Evolutionary conservation across 306 rosid species (phyloP).

Genomic region (Castanopsis chinensis): DNA sequence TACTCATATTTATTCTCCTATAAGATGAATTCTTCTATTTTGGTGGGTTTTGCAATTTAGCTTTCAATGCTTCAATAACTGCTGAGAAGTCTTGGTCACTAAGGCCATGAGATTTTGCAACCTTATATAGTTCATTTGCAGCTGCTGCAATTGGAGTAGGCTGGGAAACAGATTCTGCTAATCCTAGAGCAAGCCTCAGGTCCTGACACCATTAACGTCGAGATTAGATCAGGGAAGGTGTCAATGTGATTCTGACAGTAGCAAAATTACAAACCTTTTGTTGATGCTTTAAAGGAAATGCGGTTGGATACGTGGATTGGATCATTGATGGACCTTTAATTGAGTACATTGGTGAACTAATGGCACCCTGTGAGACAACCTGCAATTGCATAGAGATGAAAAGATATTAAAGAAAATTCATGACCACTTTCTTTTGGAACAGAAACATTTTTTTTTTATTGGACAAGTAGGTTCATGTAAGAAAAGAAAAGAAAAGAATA

Average conservation of each 20-base stretch:
- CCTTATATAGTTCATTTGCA: constrained; percentile 88
- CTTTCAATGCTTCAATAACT: constrained; percentile 83
- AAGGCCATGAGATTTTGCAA: constrained; percentile 84
- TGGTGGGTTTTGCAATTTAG: constrained; percentile 49
- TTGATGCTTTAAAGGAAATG: constrained; percentile 94
- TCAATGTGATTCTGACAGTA: not conserved
- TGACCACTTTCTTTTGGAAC: not conserved
- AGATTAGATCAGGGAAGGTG: not conserved
- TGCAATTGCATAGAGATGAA: constrained; percentile 33
- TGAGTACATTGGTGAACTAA: constrained; percentile 87
- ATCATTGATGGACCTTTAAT: constrained; percentile 91
- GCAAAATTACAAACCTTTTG: constrained; percentile 67
- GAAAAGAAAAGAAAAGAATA: not conserved
- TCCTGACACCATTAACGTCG: constrained; percentile 52
- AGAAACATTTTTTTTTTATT: not conserved
- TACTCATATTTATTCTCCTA: not conserved
- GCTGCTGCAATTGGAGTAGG: constrained; percentile 89
- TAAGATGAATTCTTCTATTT: constrained; percentile 15
- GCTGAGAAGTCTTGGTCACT: constrained; percentile 94
- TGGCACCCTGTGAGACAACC: constrained; percentile 97
- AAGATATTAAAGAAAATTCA: constrained; percentile 8
- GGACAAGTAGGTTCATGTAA: not conserved
- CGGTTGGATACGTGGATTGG: constrained; percentile 76
- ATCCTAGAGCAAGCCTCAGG: constrained; percentile 84
- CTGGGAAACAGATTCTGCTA: constrained; percentile 93